Evolutionary conservation across 495 filamentous ascomycete species (phyloP).

Genomic region (Aspergillus biplanus): DNA sequence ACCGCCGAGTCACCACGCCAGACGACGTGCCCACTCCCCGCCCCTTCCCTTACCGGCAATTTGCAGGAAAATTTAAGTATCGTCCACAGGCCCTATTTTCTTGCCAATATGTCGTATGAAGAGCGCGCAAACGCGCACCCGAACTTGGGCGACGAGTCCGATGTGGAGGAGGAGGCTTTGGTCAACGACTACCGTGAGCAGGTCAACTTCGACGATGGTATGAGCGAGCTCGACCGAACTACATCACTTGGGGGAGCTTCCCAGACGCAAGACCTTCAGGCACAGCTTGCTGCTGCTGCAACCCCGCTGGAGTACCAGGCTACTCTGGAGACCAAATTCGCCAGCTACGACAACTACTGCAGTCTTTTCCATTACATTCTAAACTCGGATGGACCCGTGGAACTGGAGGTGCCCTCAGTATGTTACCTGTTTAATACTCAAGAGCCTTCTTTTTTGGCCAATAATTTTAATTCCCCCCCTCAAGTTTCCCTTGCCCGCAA

Average conservation of each 20-base stretch:
- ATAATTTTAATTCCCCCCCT: background rate
- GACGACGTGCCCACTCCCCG: slow-evolving; percentile 35
- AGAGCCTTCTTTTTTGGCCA: slow-evolving; percentile 5
- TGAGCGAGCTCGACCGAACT: slow-evolving; percentile 75
- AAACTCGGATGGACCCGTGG: slow-evolving; percentile 97
- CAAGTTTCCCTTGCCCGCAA: slow-evolving; percentile 10
- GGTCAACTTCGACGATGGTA: slow-evolving; percentile 84
- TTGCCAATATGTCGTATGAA: slow-evolving; percentile 52
- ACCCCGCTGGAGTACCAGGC: slow-evolving; percentile 95
- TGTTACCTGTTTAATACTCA: slow-evolving; percentile 36
- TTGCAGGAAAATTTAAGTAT: slow-evolving; percentile 28
- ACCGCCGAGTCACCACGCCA: slow-evolving; percentile 34
- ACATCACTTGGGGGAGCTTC: slow-evolving; percentile 53
- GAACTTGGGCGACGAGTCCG: slow-evolving; percentile 75
- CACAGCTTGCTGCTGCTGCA: slow-evolving; percentile 84
- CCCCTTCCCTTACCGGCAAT: slow-evolving; percentile 29
- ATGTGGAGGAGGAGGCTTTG: slow-evolving; percentile 91
- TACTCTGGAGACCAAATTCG: slow-evolving; percentile 91
- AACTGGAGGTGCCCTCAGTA: slow-evolving; percentile 93
- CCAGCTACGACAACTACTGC: slow-evolving; percentile 99
- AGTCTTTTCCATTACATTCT: slow-evolving; percentile 98
- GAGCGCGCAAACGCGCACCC: slow-evolving; percentile 55
- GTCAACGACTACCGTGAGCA: slow-evolving; percentile 94
- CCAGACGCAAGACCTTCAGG: slow-evolving; percentile 80
- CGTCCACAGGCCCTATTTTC: slow-evolving; percentile 23